Conservation (phyloP, 768 basidiomycete species). For the Suillus ampliporus region DNA sequence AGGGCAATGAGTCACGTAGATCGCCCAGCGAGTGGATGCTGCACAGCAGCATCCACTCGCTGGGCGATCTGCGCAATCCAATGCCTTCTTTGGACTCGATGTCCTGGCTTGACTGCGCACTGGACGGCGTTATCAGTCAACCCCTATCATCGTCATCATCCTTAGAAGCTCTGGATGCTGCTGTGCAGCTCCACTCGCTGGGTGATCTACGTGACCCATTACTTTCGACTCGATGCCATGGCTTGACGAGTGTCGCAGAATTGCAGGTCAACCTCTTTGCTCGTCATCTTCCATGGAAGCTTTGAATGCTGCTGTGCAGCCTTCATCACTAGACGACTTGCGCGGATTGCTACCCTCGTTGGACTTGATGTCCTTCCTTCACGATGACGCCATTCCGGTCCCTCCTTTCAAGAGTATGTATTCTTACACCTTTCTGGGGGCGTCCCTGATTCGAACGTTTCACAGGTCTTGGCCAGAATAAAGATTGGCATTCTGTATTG, state of each 20-base stretch:
- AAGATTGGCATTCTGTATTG: no score
- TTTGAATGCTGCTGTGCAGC: background rate
- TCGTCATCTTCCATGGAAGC: background rate
- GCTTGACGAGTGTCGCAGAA: background rate
- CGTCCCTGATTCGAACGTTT: background rate
- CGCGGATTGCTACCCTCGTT: background rate
- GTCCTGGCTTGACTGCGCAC: no score
- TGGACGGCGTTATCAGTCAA: no score
- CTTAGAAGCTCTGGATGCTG: background rate
- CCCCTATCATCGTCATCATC: no score
- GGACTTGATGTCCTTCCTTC: constrained; percentile 2
- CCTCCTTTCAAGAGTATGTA: constrained; percentile 1
- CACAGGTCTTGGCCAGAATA: background rate
- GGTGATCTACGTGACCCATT: background rate
- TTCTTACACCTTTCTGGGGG: background rate
- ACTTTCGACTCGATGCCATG: constrained; percentile 5
- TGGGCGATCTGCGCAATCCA: no score
- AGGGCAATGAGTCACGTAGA: no score
- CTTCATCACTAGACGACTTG: background rate
- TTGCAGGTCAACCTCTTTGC: background rate
- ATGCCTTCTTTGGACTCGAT: no score
- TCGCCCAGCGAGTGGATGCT: no score
- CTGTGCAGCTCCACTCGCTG: background rate
- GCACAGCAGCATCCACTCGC: no score
- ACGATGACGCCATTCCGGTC: background rate